Conservation (phyloP, 441 rosid genomes). For the Jatropha multifida region DNA sequence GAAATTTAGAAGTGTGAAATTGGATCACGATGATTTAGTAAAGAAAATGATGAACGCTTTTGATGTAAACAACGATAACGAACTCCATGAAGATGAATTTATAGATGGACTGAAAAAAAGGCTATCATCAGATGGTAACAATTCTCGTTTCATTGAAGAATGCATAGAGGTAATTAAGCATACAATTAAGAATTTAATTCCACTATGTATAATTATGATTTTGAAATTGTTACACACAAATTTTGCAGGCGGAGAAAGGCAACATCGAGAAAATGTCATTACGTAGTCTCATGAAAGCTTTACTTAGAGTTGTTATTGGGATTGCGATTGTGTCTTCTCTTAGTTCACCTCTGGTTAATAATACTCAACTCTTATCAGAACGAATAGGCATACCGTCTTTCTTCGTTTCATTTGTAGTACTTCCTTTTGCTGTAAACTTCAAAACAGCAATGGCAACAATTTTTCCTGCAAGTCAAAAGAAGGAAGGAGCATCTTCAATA, state of each 20-base stretch:
- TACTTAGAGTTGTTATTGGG: slow-evolving; percentile 33
- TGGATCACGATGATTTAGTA: not conserved
- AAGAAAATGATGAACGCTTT: slow-evolving; percentile 10
- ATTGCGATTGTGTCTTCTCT: slow-evolving; percentile 39
- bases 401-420: slow-evolving; percentile 44
- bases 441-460: slow-evolving; percentile 46
- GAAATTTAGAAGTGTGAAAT: slow-evolving; percentile 2
- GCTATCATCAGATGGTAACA: not conserved
- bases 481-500: slow-evolving; percentile 38
- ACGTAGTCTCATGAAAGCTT: slow-evolving; percentile 30
- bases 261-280: slow-evolving; percentile 13
- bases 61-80: slow-evolving; percentile 1
- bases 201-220: not conserved
- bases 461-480: slow-evolving; percentile 42
- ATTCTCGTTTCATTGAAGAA: not conserved
- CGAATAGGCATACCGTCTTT: slow-evolving; percentile 47
- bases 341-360: slow-evolving; percentile 43
- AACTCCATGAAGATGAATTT: slow-evolving; percentile 12
- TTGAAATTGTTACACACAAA: not conserved
- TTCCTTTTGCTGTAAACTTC: slow-evolving; percentile 53
- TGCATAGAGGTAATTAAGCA: slow-evolving; percentile 3
- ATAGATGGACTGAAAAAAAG: slow-evolving; percentile 3
- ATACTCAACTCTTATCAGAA: slow-evolving; percentile 42
- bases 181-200: not conserved
- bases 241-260: slow-evolving; percentile 19